These are phyloP conservation scores for Rosa chinensis DNA, from an alignment of 306 rosid species.

Conservation along the genomic window DNA sequence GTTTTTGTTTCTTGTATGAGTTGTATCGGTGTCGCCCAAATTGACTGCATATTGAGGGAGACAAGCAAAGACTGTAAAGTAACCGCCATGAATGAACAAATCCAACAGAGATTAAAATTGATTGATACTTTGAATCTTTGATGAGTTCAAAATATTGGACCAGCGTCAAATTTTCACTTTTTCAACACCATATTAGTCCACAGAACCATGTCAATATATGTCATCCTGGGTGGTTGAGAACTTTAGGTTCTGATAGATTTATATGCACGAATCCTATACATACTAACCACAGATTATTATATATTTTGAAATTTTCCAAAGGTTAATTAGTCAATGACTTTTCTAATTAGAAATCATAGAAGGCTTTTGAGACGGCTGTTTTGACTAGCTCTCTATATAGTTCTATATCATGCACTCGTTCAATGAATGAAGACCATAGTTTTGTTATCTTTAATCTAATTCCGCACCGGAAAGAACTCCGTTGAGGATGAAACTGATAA, in stretches of 20 bases:
- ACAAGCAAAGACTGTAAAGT: conserved; percentile 2
- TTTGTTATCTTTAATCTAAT: neutral
- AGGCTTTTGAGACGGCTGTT: conserved; percentile 47
- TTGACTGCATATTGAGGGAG: conserved; percentile 34
- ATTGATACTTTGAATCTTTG: neutral
- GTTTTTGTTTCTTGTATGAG: conserved; percentile 6
- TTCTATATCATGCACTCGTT: neutral
- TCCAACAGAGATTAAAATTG: neutral
- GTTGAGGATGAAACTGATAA: neutral
- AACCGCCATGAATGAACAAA: neutral
- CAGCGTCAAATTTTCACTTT: conserved; percentile 8
- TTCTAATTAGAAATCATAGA: neutral
- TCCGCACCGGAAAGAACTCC: neutral
- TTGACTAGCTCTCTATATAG: conserved; percentile 32
- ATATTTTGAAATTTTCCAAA: neutral
- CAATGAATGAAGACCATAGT: neutral
- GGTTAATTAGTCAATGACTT: conserved; percentile 13
- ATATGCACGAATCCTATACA: neutral
- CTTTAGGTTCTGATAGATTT: neutral
- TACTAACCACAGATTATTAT: neutral
- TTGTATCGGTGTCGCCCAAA: conserved; percentile 32
- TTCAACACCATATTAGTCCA: neutral
- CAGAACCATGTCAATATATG: neutral
- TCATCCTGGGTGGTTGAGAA: neutral
- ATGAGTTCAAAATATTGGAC: conserved; percentile 2